Conservation (phyloP, 1,284 basidiomycete species). For the Apiotrichum veenhuisii region DNA sequence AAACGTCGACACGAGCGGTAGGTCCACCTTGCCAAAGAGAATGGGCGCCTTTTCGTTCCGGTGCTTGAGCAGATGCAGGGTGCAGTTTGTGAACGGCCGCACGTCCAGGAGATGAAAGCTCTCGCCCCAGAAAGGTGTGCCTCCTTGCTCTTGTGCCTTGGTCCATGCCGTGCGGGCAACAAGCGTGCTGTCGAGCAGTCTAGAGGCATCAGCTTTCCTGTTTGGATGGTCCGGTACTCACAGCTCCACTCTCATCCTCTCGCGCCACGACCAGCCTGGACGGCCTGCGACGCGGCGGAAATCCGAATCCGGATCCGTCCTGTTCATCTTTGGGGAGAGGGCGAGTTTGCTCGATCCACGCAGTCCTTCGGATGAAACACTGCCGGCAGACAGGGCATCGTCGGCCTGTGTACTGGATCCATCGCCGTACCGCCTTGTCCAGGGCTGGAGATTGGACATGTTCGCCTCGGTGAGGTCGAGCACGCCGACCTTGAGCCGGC, state of each 20-base stretch:
- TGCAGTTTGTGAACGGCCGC: constrained; percentile 24
- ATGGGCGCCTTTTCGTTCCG: constrained; percentile 11
- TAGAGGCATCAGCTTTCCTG: not conserved
- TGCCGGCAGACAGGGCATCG: not conserved
- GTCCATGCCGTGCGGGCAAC: constrained; percentile 27
- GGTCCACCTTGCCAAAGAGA: constrained; percentile 23
- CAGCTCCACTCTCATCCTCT: constrained; percentile 26
- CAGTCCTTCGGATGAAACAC: not conserved
- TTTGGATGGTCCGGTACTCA: constrained; percentile 7
- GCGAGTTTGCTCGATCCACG: not conserved
- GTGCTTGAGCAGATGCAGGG: constrained; percentile 12
- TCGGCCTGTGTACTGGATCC: not conserved
- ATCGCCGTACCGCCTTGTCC: constrained; percentile 7
- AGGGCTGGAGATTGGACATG: not conserved
- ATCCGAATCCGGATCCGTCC: not conserved
- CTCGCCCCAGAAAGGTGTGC: constrained; percentile 33
- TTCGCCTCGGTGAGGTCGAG: constrained; percentile 26
- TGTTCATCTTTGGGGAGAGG: not conserved
- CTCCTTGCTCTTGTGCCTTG: constrained; percentile 17
- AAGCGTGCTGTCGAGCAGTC: constrained; percentile 20
- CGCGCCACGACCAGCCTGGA: constrained; percentile 25
- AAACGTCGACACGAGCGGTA: constrained; percentile 25
- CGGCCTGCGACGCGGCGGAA: not conserved
- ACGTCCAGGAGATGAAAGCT: constrained; percentile 23
- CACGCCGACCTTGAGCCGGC: constrained; percentile 24